Conservation (phyloP, 148 eudicot species). For the Chenopodium formosanum region DNA sequence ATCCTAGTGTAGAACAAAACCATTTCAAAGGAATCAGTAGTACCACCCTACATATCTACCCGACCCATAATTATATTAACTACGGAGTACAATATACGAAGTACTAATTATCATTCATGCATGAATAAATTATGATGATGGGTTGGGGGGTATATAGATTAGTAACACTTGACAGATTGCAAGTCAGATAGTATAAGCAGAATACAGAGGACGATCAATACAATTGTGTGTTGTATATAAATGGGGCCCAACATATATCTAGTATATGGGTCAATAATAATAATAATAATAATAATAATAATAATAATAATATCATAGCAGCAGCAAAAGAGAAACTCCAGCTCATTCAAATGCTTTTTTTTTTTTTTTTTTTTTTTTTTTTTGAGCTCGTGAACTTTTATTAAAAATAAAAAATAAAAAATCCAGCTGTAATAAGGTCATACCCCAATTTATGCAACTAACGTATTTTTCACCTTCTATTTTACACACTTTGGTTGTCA, state of each 20-base stretch:
- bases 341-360: neutral
- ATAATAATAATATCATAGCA: neutral
- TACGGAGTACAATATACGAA: no score
- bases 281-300: neutral
- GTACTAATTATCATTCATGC: no score
- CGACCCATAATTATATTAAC: no score
- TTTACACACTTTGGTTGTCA: slow-evolving; percentile 7
- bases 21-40: no score
- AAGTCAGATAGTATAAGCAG: neutral
- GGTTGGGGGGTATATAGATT: neutral
- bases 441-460: slow-evolving; percentile 1
- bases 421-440: slow-evolving; percentile 17
- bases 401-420: neutral
- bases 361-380: neutral
- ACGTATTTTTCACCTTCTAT: slow-evolving; percentile 6
- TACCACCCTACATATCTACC: no score
- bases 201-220: no score
- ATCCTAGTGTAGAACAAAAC: neutral
- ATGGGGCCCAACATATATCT: neutral
- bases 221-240: neutral
- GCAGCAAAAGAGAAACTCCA: slow-evolving; percentile 9
- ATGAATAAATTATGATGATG: no score
- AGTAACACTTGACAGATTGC: neutral
- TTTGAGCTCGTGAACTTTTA: slow-evolving; percentile 8
- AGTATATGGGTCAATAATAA: neutral